Evolutionary conservation across 176 grass and related monocot species (phyloP).

Genomic region (Microstegium vimineum): DNA sequence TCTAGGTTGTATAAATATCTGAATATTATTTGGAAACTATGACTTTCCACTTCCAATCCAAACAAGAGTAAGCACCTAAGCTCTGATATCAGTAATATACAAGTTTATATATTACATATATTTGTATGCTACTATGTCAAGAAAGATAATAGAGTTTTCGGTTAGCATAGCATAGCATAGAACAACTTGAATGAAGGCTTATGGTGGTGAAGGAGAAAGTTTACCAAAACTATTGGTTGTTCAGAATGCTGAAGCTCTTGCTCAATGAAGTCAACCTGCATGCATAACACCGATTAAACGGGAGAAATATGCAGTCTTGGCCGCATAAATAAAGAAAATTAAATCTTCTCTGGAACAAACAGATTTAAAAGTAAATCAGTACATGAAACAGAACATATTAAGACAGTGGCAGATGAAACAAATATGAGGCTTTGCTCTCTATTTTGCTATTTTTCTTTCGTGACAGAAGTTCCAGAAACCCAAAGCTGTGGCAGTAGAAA

Average conservation of each 20-base stretch:
- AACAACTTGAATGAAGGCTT: background rate
- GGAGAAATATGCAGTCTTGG: background rate
- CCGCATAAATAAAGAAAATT: background rate
- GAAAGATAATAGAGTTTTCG: background rate
- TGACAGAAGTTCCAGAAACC: background rate
- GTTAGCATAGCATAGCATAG: background rate
- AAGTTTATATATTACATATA: background rate
- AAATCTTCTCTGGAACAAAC: background rate
- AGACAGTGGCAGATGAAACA: background rate
- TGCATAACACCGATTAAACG: background rate
- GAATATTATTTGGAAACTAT: background rate
- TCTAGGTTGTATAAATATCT: background rate
- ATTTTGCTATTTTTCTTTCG: background rate
- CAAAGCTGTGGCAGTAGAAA: background rate
- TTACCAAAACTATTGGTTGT: slow-evolving; percentile 61
- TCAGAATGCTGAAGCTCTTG: slow-evolving; percentile 53
- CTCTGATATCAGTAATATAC: background rate
- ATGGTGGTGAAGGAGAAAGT: background rate
- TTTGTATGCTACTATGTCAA: background rate
- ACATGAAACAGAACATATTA: background rate
- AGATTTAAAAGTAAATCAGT: background rate
- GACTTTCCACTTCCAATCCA: background rate
- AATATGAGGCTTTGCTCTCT: background rate
- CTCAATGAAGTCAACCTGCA: slow-evolving; percentile 80
- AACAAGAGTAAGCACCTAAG: background rate